A percentile compares a stretch with the other conserved stretches of the same genome.
phyloP scores from a whole-genome alignment of 1,139 yeast genomes.

The Lodderomyces margitis region DNA sequence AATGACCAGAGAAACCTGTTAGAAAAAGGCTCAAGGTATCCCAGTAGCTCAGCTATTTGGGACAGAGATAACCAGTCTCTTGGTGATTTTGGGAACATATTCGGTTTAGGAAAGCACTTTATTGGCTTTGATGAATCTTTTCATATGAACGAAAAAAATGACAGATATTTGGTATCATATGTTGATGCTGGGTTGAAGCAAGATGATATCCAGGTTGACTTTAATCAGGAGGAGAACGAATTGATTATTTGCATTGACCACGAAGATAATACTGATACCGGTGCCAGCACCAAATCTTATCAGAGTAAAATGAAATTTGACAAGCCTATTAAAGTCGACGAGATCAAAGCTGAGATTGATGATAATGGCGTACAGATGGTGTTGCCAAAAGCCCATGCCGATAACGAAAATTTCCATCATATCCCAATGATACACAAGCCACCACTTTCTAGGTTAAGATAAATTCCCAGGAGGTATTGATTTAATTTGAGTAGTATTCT shows the following conservation, averaged over 20 bases:
- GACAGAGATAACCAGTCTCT: slow-evolving; percentile 6
- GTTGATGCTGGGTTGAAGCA: slow-evolving; percentile 21
- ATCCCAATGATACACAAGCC: slow-evolving; percentile 14
- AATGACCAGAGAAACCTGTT: neutral
- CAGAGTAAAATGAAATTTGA: slow-evolving; percentile 25
- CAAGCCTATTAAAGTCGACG: slow-evolving; percentile 23
- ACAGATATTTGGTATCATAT: slow-evolving; percentile 22
- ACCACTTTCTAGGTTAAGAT: slow-evolving; percentile 1
- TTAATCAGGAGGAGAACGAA: slow-evolving; percentile 24
- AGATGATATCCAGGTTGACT: slow-evolving; percentile 26
- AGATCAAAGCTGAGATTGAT: slow-evolving; percentile 22
- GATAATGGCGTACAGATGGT: slow-evolving; percentile 20
- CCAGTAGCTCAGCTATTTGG: neutral
- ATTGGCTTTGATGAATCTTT: slow-evolving; percentile 22
- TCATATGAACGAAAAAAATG: slow-evolving; percentile 23
- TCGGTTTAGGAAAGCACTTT: slow-evolving; percentile 14
- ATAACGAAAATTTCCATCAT: slow-evolving; percentile 20
- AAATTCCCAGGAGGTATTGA: too few relatives aligned
- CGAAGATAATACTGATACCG: slow-evolving; percentile 19
- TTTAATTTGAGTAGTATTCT: too few relatives aligned
- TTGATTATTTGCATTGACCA: slow-evolving; percentile 20
- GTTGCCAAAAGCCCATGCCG: slow-evolving; percentile 27
- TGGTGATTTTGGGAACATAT: slow-evolving; percentile 15
- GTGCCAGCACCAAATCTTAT: slow-evolving; percentile 17
- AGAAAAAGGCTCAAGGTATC: neutral